Evolutionary conservation across 352 stramenopile species (phyloP).

Genomic region (Poterioochromonas sp.): DNA sequence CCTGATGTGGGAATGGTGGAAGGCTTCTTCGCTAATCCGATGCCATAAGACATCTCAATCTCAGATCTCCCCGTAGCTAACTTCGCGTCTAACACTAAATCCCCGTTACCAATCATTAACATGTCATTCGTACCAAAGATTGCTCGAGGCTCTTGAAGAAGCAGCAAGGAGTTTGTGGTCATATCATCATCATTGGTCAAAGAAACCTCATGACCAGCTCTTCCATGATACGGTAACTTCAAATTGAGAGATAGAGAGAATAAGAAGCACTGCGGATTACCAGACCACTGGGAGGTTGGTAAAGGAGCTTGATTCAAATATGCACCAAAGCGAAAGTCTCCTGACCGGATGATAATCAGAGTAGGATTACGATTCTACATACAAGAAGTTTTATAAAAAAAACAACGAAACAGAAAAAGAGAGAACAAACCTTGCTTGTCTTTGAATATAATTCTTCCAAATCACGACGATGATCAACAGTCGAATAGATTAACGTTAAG

Average conservation of each 20-base stretch:
- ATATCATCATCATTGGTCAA: too few relatives aligned
- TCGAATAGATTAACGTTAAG: constrained; percentile 15
- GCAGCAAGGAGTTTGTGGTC: too few relatives aligned
- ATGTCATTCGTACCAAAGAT: constrained; percentile 25
- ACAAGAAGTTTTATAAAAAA: neutral
- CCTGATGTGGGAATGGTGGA: too few relatives aligned
- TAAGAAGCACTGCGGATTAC: constrained; percentile 38
- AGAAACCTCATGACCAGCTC: neutral
- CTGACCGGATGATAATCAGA: constrained; percentile 39
- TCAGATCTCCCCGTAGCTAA: constrained; percentile 31
- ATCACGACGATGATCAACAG: neutral
- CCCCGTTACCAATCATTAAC: constrained; percentile 39
- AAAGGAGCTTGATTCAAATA: constrained; percentile 31
- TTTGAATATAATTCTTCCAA: constrained; percentile 18
- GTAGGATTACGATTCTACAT: constrained; percentile 4
- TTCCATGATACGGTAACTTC: constrained; percentile 41
- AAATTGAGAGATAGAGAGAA: constrained; percentile 41
- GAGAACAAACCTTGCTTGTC: neutral
- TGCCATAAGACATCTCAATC: constrained; percentile 38
- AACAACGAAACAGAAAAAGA: neutral
- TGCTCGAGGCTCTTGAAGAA: neutral
- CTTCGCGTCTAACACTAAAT: constrained; percentile 35
- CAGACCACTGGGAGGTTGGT: constrained; percentile 25
- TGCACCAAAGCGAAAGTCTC: constrained; percentile 43
- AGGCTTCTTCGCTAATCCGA: constrained; percentile 35